Conservation (phyloP, 805 yeast genomes). For the Candida taoyuanica region DNA sequence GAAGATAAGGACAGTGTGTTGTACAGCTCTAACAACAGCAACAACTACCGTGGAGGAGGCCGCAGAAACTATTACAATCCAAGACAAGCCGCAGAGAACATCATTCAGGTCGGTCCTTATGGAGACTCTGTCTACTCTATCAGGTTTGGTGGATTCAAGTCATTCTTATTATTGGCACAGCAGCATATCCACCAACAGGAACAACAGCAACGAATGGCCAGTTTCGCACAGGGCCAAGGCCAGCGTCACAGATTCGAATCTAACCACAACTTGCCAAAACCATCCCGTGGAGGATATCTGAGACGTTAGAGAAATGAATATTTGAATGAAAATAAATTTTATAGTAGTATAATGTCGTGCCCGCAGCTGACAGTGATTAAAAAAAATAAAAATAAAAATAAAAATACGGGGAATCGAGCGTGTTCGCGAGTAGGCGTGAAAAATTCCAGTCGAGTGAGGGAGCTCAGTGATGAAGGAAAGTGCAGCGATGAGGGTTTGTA, state of each 20-base stretch:
- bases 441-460: too few species aligned
- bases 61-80: slow-evolving; percentile 26
- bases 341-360: too few species aligned
- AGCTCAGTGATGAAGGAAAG: too few species aligned
- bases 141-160: slow-evolving; percentile 48
- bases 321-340: not conserved
- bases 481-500: too few species aligned
- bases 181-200: slow-evolving; percentile 16
- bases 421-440: too few species aligned
- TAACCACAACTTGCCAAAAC: slow-evolving; percentile 15
- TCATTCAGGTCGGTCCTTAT: slow-evolving; percentile 43
- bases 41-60: slow-evolving; percentile 30
- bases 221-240: slow-evolving; percentile 12
- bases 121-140: slow-evolving; percentile 41
- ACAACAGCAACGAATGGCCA: slow-evolving; percentile 15
- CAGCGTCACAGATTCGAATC: slow-evolving; percentile 4
- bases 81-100: slow-evolving; percentile 33
- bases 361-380: too few species aligned
- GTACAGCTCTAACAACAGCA: slow-evolving; percentile 25
- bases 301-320: slow-evolving; percentile 13
- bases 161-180: slow-evolving; percentile 31
- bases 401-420: too few species aligned
- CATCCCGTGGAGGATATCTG: slow-evolving; percentile 24
- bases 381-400: too few species aligned
- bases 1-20: slow-evolving; percentile 63